Evolutionary conservation across 2,329 filamentous ascomycete genomes (phyloP), one percentile per base, ranked within the genome.

Genomic region (Ilyonectria sp.): DNA sequence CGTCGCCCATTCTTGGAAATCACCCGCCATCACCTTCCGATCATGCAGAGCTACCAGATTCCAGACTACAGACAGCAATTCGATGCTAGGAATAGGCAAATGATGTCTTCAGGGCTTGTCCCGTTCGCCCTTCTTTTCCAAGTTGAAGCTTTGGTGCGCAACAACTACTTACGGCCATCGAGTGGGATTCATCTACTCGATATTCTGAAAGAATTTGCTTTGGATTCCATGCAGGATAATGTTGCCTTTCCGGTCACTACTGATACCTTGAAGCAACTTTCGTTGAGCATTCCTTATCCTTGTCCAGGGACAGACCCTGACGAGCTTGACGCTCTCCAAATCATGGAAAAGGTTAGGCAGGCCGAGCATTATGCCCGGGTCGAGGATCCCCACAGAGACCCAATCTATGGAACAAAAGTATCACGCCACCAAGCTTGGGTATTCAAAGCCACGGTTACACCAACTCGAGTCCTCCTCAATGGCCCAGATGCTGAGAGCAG

Each of bases 401-500:
- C 57, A 19, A 60, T 75, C 57, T 79, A 79, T 21, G 79, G 79
- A 6, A 33, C 63, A 4, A 66, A 53, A 4, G 43, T 80, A 3
- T 69, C 79, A 0, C 71, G 76, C 15, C 85, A 86, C 49, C 81
- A 88, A 35, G 83, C 84, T 0, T 82, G 82, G 74, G 82, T 91
- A 6, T 85, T 90, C 74, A 87, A 87, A 44, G 87, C 85, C 11
- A 80, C 82, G 40, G 85, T 93, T 10, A 92, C 90, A 0, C 91
- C 91, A 0, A 86, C 88, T 0, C 84, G 88, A 1, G 82, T 89
- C 21, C 83, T 82, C 21, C 82, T 92, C 0, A 81, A 84, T 8
- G 91, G 91, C 0, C 91, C 91, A 0, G 90, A 91, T 56, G 81
- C 87, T 1, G 92, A 94, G 75, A 87, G 87, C 7, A 91, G 89